Base-by-base conservation (phyloP, 192 early-diverging fungal genomes). In the Backusella mclennaniae region DNA sequence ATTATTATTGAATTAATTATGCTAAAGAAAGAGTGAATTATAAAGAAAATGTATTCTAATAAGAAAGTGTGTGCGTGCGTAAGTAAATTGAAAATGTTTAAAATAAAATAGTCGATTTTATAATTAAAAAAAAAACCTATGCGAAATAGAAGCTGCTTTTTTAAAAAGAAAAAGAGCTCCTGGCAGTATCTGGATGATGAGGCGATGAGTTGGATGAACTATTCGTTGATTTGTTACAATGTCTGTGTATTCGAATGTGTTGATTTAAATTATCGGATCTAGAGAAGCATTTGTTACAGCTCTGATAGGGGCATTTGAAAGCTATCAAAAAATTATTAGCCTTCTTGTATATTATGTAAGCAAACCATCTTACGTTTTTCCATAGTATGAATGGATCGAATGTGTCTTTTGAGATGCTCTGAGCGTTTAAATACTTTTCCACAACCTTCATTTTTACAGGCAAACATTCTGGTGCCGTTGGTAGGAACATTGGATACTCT, bases 351-450 rank as follows among this genome's bases (percentile, higher is more conserved):
- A 49, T 49, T n/a, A 49, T 49, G 19, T 17, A 17, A 49, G 4
- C 17, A 26, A 4, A 26, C 35, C 7, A 31, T 81, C 85, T 84
- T 86, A 89, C 88, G 89, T 85, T 88, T 85, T 73, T 90, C 89
- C 49, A 87, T 79, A 1, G 89, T 90, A 59, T 90, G 89, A 67
- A 90, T 90, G 33, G 87, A 88, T 59, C 89, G 83, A 72, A 88
- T 84, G 39, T 90, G 89, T 66, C 89, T 77, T 73, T 90, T 90
- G 17, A 90, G 76, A 73, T 90, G 89, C 67, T 90, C 89, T 11
- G 89, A 90, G 29, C 89, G 52, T 76, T 90, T 90, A 44, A 90
- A 90, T 31, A 90, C 79, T 73, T 87, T 87, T 35, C 89, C 89
- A 74, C 89, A 90, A 15, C 84, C 87, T 14, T 84, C 84, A 39